Conservation (phyloP, 768 basidiomycete species). For the Suillus decipiens region DNA sequence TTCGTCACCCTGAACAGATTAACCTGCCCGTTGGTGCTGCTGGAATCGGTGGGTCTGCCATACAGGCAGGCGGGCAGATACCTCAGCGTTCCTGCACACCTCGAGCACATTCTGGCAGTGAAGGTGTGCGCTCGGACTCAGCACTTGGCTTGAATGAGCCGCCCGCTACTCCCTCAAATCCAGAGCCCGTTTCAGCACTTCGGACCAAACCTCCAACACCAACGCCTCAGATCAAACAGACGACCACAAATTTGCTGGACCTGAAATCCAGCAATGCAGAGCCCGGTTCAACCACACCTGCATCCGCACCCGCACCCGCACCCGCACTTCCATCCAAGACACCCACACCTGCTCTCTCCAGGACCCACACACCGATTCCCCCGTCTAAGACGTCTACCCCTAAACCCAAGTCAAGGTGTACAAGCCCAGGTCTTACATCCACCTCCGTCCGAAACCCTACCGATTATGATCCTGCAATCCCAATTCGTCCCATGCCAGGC, state of each 20-base stretch:
- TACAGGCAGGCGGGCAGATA: not conserved
- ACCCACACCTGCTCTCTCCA: not conserved
- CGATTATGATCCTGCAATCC: conserved; percentile 2
- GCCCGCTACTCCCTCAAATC: not conserved
- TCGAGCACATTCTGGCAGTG: not conserved
- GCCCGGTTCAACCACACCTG: not conserved
- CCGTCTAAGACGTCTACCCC: not conserved
- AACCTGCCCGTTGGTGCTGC: not conserved
- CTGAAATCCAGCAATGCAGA: not conserved
- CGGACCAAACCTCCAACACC: not conserved
- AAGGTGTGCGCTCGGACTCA: not conserved
- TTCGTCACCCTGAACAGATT: conserved; percentile 12
- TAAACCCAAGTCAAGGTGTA: not conserved
- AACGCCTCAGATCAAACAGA: not conserved
- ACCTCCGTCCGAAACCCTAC: conserved; percentile 7
- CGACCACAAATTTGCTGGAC: not conserved
- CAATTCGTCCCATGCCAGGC: conserved; percentile 6
- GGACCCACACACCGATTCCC: not conserved
- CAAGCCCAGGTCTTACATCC: conserved; percentile 6
- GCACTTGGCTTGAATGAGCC: not conserved
- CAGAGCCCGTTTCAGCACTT: not conserved
- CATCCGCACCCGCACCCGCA: not conserved
- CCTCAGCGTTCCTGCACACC: not conserved
- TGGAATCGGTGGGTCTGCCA: not conserved
- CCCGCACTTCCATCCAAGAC: not conserved